Base-by-base conservation (phyloP, 306 rosid genomes). In the Nissolia schottii region DNA sequence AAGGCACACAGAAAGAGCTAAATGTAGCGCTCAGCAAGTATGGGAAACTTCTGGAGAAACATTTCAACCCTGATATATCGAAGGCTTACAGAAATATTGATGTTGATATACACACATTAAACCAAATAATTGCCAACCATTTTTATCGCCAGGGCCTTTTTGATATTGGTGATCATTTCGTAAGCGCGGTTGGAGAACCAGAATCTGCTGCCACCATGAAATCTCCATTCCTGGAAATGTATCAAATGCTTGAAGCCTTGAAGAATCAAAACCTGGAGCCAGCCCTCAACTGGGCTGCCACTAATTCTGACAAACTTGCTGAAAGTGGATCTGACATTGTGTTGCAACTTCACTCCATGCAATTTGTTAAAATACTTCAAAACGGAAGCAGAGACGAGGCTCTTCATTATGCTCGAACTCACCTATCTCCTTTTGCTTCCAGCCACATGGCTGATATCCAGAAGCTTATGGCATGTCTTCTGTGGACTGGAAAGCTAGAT, bases 401-500 rank as follows among this genome's bases (percentile, higher is more conserved):
- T 81, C 87, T 91, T 64, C 58, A 79, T 67, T 94, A 91, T 68
- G 96, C 89, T 23, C 84, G 87, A 75, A 78, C 83, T 38, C 31
- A 81, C 84, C 89, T 94, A 35, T 77, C 90, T 40, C 83, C 90
- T 41, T 88, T 83, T 73, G 92, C 88, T 41, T 55, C 83, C 10
- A 68, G 76, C 38, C 87, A 85, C 72, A 85, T 86, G 83, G 77
- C 83, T 32, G 92, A 86, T 46, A 41, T 94, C 76, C 96, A 89
- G 83, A 94, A 84, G 86, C 95, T 89, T 25, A 83, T 91, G 88
- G 84, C 80, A 45, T 84, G 91, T 69, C 88, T 94, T 56, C 77
- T 94, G 45, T 94, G 95, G 95, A 16, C 77, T 3, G 96, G 96
- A 78, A 91, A 76, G 86, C 97, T 94, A 48, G 95, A 94, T 38